These are phyloP conservation scores for Paramecium octaurelia DNA, from an alignment of 73 alveolate genomes.

Conservation along the genomic window DNA sequence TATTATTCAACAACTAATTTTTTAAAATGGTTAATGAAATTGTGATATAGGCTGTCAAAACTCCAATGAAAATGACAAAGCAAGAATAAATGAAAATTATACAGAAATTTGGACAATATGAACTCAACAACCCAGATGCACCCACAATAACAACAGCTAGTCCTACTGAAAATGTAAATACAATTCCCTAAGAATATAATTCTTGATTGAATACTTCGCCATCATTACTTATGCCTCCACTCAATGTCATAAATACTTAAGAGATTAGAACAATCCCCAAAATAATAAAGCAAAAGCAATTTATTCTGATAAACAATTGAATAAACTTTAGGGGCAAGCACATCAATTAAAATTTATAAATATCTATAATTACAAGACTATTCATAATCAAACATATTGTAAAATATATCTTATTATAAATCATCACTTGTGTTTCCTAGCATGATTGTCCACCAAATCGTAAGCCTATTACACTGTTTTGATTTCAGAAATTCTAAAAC, in stretches of 20 bases:
- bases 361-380: neutral
- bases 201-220: neutral
- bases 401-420: neutral
- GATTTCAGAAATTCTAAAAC: neutral
- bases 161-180: neutral
- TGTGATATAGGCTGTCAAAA: neutral
- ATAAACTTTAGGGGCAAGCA: neutral
- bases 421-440: conserved; percentile 1
- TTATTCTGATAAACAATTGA: neutral
- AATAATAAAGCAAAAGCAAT: neutral
- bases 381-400: neutral
- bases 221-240: neutral
- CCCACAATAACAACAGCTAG: neutral
- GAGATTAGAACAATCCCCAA: neutral
- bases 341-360: neutral
- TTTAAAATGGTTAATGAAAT: neutral
- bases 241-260: neutral
- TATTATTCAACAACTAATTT: neutral
- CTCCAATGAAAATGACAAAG: neutral
- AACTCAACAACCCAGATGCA: neutral
- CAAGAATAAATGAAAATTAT: neutral
- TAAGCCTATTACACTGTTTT: conserved; percentile 42
- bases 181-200: neutral
- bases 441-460: conserved; percentile 29
- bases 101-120: neutral